Evolutionary conservation across 257 asterid species (phyloP).

Genomic region (Solanum tarijense): DNA sequence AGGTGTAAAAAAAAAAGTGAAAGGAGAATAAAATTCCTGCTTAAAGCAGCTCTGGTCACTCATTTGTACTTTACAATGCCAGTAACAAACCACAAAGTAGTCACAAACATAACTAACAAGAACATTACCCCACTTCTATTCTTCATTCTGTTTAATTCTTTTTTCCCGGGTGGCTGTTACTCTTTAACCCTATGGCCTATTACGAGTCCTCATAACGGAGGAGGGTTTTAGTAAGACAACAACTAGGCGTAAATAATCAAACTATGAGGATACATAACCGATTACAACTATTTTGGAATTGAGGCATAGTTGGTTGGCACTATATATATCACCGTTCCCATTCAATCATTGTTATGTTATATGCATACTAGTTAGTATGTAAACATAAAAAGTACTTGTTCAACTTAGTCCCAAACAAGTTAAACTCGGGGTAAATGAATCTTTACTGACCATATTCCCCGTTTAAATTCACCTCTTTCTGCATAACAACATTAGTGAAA

Average conservation of each 20-base stretch:
- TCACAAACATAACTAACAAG: background rate
- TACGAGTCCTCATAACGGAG: background rate
- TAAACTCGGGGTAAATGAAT: background rate
- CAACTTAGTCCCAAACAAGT: background rate
- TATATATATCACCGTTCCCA: background rate
- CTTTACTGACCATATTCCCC: background rate
- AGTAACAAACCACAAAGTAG: background rate
- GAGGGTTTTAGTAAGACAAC: background rate
- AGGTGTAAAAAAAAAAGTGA: background rate
- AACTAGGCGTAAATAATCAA: background rate
- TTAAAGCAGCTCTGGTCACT: background rate
- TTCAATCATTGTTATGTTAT: background rate
- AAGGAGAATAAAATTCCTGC: background rate
- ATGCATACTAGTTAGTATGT: background rate
- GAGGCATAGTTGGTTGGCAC: background rate
- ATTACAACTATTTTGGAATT: background rate
- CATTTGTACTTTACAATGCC: background rate
- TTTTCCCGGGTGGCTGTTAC: background rate
- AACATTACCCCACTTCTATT: background rate
- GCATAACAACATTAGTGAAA: background rate
- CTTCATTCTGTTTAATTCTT: background rate
- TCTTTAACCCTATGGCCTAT: background rate
- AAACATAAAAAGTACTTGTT: background rate
- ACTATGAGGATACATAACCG: background rate
- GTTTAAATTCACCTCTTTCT: background rate